Evolutionary conservation across 345 rosid genomes (phyloP).

Genomic region (Salix exigua): DNA sequence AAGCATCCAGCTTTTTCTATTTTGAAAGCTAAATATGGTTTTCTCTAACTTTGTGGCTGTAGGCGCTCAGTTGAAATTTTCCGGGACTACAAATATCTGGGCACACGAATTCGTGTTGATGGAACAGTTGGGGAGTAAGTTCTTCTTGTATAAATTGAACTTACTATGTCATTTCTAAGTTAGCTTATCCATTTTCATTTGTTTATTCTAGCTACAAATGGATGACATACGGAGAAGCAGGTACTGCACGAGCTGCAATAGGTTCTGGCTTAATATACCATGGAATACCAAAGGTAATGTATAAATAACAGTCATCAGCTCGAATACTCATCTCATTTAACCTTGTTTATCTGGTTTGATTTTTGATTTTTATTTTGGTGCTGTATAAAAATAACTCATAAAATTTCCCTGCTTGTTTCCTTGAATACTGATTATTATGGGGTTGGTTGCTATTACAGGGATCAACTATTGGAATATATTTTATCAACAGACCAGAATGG

Average conservation of each 20-base stretch:
- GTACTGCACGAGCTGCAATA: conserved; percentile 73
- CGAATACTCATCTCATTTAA: not conserved
- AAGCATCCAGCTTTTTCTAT: not conserved
- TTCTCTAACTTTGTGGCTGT: conserved; percentile 15
- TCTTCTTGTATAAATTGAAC: conserved; percentile 5
- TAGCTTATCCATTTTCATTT: conserved; percentile 4
- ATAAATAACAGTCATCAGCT: not conserved
- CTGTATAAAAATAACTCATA: not conserved
- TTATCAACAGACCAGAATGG: conserved; percentile 97
- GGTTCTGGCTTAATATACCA: conserved; percentile 78
- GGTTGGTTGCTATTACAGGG: conserved; percentile 48
- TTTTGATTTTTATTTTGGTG: not conserved
- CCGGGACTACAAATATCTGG: conserved; percentile 80
- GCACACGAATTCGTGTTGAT: conserved; percentile 76
- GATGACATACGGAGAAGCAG: conserved; percentile 96
- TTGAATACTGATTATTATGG: conserved; percentile 10
- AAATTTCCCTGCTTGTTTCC: not conserved
- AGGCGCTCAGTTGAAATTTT: conserved; percentile 73
- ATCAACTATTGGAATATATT: conserved; percentile 77
- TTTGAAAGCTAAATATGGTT: conserved; percentile 10
- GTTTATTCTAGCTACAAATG: conserved; percentile 62
- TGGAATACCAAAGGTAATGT: conserved; percentile 60
- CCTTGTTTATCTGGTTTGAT: not conserved
- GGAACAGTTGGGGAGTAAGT: conserved; percentile 97
- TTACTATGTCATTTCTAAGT: conserved; percentile 10